Base-by-base conservation (phyloP, 2,329 filamentous ascomycete genomes). In the Colletotrichum viniferum region DNA sequence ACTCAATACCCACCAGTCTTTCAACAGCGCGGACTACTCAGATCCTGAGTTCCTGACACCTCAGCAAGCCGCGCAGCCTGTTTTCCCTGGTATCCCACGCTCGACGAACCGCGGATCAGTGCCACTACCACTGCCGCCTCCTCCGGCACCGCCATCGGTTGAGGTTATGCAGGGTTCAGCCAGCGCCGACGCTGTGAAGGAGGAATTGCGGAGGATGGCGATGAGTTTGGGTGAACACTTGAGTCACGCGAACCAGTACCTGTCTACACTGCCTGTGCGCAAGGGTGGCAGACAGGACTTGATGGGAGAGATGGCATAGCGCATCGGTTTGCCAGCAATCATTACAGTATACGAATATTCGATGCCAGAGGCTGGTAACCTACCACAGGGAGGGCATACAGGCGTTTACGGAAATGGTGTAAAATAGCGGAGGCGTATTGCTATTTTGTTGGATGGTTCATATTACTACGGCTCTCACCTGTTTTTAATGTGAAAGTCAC, bases 131-230 rank as follows among this genome's bases (percentile, higher is more conserved):
- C 79, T 86, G 71, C 86, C 85, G 21, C 84, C 82, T 4, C 82
- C 84, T 28, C 88, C 86, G 5, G 83, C 83, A 3, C 87, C 88
- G 12, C 90, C 90, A 3, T 86, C 88, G 2, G 81, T 85, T 4
- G 85, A 86, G 67, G 89, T 90, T 55, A 88, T 92, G 85, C 89
- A 91, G 79, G 89, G 89, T 4, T 85, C 87, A 36, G 89, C 89
- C 1, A 87, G 88, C 0, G 81, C 85, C 5, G 86, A 87, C 28
- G 90, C 91, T 63, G 87, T 90, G 24, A 87, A 87, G 58, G 86
- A 88, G 72, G 85, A 88, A 78, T 84, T 92, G 76, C 86, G 89
- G 10, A 85, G 87, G 21, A 83, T 92, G 74, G 86, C 88, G 16
- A 87, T 87, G 81, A 87, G 85, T 71, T 81, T 90, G 4, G 83